A percentile compares a stretch with the other conserved stretches of the same genome.
Evolutionary conservation across 176 grass and related monocot species (phyloP).

Genomic region (Oryza meridionalis): DNA sequence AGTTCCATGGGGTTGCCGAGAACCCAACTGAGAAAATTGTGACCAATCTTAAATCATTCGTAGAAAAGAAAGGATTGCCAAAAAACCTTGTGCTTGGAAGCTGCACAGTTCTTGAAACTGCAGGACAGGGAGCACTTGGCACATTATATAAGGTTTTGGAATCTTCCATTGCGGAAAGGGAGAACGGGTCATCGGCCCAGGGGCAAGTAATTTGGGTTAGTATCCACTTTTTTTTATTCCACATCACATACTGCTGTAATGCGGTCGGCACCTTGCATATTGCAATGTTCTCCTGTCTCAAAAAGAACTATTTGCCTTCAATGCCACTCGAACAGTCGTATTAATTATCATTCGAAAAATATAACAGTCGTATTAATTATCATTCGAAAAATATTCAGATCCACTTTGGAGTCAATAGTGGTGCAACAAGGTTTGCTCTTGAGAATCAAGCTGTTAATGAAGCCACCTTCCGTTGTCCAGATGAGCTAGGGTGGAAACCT

Average conservation of each 20-base stretch:
- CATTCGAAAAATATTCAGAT: conserved; percentile 52
- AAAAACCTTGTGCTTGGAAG: conserved; percentile 83
- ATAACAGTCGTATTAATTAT: background rate
- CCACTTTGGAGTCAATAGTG: conserved; percentile 94
- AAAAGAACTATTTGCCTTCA: background rate
- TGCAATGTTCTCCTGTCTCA: background rate
- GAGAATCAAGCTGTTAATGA: conserved; percentile 97
- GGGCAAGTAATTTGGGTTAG: conserved; percentile 84
- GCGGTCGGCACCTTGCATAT: background rate
- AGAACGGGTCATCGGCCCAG: conserved; percentile 49
- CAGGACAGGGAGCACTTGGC: conserved; percentile 75
- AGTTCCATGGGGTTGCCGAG: conserved; percentile 89
- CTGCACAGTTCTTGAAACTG: conserved; percentile 86
- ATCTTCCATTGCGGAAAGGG: conserved; percentile 51
- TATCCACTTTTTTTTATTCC: conserved; percentile 37
- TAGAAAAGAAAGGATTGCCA: conserved; percentile 84
- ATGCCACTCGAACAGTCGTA: background rate
- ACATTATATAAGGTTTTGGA: conserved; percentile 72
- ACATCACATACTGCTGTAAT: background rate
- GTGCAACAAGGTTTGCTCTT: conserved; percentile 82
- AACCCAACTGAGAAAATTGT: conserved; percentile 95
- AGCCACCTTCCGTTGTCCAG: conserved; percentile 92
- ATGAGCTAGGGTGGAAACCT: conserved; percentile 99
- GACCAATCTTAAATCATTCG: conserved; percentile 65
- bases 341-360: conserved; percentile 5